Base-by-base conservation (phyloP, 345 rosid species). In the Pseudoturritis turrita region DNA sequence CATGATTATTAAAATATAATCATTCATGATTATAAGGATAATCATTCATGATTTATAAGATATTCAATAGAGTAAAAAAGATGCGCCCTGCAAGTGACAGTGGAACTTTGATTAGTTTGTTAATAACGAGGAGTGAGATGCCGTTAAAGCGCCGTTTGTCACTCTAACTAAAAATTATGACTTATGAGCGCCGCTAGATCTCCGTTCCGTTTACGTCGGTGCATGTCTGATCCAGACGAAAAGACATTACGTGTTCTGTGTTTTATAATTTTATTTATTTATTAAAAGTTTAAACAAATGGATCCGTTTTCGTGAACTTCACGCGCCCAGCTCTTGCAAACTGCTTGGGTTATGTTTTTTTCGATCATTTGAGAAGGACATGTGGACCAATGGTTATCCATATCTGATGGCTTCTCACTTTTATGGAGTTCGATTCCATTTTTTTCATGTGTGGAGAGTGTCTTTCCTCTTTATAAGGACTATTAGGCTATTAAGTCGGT, bases 131-230 rank as follows among this genome's bases (percentile, higher is more conserved):
- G 71, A 53, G 18, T 33, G 50, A 73, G 55, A 62, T 68, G 70
- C 78, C 78, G 78, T 75, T 61, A 52, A 75, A 68, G 58, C 71
- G 71, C 79, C 79, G 75, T 76, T 68, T 76, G 75, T 76, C 65
- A 17, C 63, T 69, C n/a, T n/a, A n/a, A 2, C 1, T 18, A 5
- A 23, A 73, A 46, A 26, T 37, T 26, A 23, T 54, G 31, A 54
- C n/a, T n/a, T n/a, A n/a, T n/a, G n/a, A n/a, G n/a, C 40, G 76
- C 50, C 72, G 68, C 68, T 71, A 31, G 3, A 77, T 77, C 76
- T 64, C 68, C 80, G 80, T 71, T 77, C 77, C 77, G 80, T 77
- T 77, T 77, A 77, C 80, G 77, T 77, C 76, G 80, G 80, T 65
- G 76, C 68, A 39, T 77, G 76, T 64, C 35, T 62, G 17, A 44